Conservation (phyloP, 139 green algal genomes). For the Chlamydomonas sphaeroides region DNA sequence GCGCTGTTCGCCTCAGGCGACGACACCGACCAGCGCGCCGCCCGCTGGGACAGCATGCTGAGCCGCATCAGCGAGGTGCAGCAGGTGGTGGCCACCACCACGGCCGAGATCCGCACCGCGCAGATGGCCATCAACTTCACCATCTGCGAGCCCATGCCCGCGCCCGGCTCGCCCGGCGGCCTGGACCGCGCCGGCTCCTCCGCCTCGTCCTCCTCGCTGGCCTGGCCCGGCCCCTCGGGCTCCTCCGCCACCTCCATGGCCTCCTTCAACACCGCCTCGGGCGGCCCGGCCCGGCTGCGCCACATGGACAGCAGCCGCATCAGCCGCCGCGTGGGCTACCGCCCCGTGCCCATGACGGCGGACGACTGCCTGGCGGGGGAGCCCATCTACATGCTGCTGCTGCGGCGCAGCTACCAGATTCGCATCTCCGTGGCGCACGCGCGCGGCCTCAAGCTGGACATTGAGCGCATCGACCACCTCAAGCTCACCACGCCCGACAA, state of each 20-base stretch:
- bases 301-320: constrained; percentile 30
- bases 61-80: background rate
- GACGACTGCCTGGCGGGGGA: constrained; percentile 32
- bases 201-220: background rate
- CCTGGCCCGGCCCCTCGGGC: background rate
- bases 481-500: constrained; percentile 26
- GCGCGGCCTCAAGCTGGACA: constrained; percentile 9
- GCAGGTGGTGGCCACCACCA: constrained; percentile 12
- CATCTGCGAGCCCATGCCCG: constrained; percentile 13
- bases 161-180: background rate
- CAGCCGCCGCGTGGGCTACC: background rate
- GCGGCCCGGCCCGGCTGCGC: background rate
- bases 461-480: constrained; percentile 13
- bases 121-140: constrained; percentile 36
- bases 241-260: too few species aligned
- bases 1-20: constrained; percentile 21
- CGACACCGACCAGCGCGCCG: constrained; percentile 34
- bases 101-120: constrained; percentile 24
- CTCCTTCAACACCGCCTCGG: too few species aligned
- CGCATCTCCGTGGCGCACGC: constrained; percentile 27
- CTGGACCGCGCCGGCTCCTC: background rate
- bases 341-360: background rate
- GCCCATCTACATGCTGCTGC: constrained; percentile 39
- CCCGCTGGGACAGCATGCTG: constrained; percentile 26
- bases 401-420: constrained; percentile 6